Evolutionary conservation across 2,329 filamentous ascomycete species (phyloP).

Genomic region (Microdochium bolleyi): DNA sequence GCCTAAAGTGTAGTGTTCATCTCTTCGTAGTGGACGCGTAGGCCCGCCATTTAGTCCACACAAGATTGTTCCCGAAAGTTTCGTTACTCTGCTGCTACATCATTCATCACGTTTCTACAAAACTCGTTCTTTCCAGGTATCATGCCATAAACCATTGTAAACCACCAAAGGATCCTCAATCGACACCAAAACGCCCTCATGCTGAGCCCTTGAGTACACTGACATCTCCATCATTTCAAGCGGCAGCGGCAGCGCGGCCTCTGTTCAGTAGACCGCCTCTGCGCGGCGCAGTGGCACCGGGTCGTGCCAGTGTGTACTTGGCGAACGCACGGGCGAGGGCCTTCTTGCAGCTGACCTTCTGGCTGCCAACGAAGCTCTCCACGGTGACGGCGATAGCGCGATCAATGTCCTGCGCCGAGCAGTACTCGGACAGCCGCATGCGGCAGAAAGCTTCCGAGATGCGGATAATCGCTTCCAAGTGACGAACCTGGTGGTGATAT

Average conservation of each 20-base stretch:
- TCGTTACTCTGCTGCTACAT: no score
- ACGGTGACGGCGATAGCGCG: constrained; percentile 95
- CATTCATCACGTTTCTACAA: no score
- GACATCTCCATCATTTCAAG: no score
- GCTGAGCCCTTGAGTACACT: background rate
- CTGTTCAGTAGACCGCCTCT: background rate
- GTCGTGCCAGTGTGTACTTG: constrained; percentile 69
- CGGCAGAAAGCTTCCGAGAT: constrained; percentile 92
- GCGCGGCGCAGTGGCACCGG: constrained; percentile 20
- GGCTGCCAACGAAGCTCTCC: constrained; percentile 89
- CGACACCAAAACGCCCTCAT: background rate
- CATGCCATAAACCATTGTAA: no score
- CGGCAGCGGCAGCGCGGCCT: background rate
- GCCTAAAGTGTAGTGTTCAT: no score
- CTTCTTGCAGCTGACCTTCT: constrained; percentile 98
- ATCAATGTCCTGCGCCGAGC: constrained; percentile 83
- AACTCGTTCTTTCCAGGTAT: no score
- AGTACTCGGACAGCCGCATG: constrained; percentile 97
- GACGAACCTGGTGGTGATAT: constrained; percentile 62
- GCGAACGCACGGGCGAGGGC: constrained; percentile 89
- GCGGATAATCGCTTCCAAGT: constrained; percentile 95
- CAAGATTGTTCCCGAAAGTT: no score
- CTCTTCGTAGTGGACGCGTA: no score
- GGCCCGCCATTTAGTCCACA: no score
- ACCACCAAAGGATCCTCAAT: background rate